Percentiles rank a stretch among this genome's conserved stretches.
Evolutionary conservation across 2,329 filamentous ascomycete species (phyloP).

Genomic region (Byssoonygena ceratinophila): DNA sequence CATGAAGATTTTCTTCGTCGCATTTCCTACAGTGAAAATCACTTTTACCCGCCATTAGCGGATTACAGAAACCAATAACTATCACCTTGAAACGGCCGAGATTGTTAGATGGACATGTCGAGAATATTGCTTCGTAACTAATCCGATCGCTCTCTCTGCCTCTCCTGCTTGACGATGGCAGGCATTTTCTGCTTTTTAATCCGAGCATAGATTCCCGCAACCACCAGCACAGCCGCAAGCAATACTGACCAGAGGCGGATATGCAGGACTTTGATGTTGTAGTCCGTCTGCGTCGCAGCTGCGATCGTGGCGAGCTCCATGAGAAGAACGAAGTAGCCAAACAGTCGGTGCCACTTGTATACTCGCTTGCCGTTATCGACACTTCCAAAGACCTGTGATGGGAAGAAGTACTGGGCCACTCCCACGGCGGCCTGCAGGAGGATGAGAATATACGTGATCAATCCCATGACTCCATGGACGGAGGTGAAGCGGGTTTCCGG

Average conservation of each 20-base stretch:
- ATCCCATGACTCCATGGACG: slow-evolving; percentile 70
- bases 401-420: slow-evolving; percentile 69
- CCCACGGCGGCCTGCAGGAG: slow-evolving; percentile 66
- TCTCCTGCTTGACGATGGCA: not conserved
- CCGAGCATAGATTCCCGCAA: slow-evolving; percentile 64
- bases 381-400: slow-evolving; percentile 59
- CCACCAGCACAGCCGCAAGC: slow-evolving; percentile 53
- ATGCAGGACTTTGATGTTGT: slow-evolving; percentile 55
- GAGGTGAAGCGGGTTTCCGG: slow-evolving; percentile 57
- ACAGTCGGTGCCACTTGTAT: slow-evolving; percentile 79
- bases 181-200: slow-evolving; percentile 73
- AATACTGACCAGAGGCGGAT: slow-evolving; percentile 68
- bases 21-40: no score
- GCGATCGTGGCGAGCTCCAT: slow-evolving; percentile 63
- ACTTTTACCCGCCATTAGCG: no score
- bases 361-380: slow-evolving; percentile 67
- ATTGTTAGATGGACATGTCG: not conserved
- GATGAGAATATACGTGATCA: slow-evolving; percentile 60
- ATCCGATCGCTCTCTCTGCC: not conserved
- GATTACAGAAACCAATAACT: not conserved
- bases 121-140: not conserved
- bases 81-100: not conserved
- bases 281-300: slow-evolving; percentile 66
- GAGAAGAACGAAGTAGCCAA: slow-evolving; percentile 62
- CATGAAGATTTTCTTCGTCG: no score